Conservation (phyloP, 176 grass and related monocot genomes). For the Cenchrus americanus region DNA sequence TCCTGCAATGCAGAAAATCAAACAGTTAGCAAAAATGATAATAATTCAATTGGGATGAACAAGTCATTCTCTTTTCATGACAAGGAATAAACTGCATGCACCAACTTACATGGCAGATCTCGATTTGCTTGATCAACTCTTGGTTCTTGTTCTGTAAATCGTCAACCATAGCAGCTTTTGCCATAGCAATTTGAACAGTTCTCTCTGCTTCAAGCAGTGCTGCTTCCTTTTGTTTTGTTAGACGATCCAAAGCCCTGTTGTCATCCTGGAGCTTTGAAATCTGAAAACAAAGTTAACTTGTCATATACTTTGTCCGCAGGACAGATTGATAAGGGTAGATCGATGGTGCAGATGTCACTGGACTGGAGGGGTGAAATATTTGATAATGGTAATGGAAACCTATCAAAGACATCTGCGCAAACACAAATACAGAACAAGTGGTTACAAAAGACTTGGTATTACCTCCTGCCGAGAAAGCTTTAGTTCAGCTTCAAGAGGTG, state of each 20-base stretch:
- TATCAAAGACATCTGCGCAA: not conserved
- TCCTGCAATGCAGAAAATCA: conserved; percentile 59
- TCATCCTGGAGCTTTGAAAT: conserved; percentile 91
- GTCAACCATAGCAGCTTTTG: conserved; percentile 96
- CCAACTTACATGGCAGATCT: conserved; percentile 87
- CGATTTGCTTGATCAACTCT: conserved; percentile 97
- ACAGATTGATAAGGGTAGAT: not conserved
- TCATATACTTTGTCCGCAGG: conserved; percentile 27
- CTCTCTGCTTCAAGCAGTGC: conserved; percentile 92
- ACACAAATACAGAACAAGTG: not conserved
- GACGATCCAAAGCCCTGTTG: conserved; percentile 92
- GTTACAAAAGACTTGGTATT: conserved; percentile 2
- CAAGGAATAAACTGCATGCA: conserved; percentile 30
- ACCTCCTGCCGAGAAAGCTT: conserved; percentile 97
- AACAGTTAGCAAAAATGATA: conserved; percentile 2
- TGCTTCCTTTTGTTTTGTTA: conserved; percentile 96
- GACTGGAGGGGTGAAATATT: not conserved
- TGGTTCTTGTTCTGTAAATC: conserved; percentile 99
- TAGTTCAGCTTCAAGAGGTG: conserved; percentile 94
- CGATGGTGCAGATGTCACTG: not conserved
- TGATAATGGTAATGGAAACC: not conserved
- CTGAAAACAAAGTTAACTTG: conserved; percentile 53
- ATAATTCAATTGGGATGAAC: not conserved
- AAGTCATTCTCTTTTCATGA: conserved; percentile 28
- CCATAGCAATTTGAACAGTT: conserved; percentile 86